Evolutionary conservation across 2,329 filamentous ascomycete species (phyloP).

Genomic region (Penicillium frequentans): DNA sequence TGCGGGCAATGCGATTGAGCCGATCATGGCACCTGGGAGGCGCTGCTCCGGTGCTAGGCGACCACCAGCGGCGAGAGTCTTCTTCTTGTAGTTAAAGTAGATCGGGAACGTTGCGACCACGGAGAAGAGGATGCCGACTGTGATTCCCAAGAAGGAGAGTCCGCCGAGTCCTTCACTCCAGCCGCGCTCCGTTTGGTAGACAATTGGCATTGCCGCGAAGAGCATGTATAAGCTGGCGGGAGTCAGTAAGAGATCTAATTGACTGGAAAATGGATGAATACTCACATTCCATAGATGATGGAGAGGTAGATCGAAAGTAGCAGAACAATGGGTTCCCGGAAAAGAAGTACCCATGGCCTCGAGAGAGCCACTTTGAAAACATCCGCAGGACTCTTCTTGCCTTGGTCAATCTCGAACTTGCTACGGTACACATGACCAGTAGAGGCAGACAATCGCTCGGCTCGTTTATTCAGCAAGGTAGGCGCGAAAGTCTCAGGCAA

Average conservation of each 20-base stretch:
- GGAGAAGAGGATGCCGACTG: slow-evolving; percentile 63
- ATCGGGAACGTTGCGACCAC: slow-evolving; percentile 57
- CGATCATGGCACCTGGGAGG: slow-evolving; percentile 62
- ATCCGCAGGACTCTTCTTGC: slow-evolving; percentile 41
- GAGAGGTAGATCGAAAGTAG: slow-evolving; percentile 65
- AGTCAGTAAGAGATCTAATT: neutral
- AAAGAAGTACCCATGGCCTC: slow-evolving; percentile 68
- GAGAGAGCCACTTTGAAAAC: slow-evolving; percentile 55
- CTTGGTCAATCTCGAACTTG: slow-evolving; percentile 25
- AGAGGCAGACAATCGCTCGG: slow-evolving; percentile 50
- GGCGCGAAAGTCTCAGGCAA: slow-evolving; percentile 61
- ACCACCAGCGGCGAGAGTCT: slow-evolving; percentile 44
- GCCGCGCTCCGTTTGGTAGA: slow-evolving; percentile 61
- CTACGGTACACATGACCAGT: slow-evolving; percentile 44
- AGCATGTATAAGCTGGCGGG: slow-evolving; percentile 50
- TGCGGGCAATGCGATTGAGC: slow-evolving; percentile 61
- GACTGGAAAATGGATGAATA: neutral
- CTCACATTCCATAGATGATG: slow-evolving; percentile 37
- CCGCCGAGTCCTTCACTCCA: slow-evolving; percentile 62
- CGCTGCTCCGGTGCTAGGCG: slow-evolving; percentile 66
- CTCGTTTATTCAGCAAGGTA: slow-evolving; percentile 54
- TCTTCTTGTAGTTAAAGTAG: slow-evolving; percentile 53
- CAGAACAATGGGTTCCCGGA: slow-evolving; percentile 68
- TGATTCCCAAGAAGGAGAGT: slow-evolving; percentile 67
- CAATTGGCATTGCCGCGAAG: slow-evolving; percentile 64